Base-by-base conservation (phyloP, 352 stramenopile genomes). In the Thalassiosira sp. region DNA sequence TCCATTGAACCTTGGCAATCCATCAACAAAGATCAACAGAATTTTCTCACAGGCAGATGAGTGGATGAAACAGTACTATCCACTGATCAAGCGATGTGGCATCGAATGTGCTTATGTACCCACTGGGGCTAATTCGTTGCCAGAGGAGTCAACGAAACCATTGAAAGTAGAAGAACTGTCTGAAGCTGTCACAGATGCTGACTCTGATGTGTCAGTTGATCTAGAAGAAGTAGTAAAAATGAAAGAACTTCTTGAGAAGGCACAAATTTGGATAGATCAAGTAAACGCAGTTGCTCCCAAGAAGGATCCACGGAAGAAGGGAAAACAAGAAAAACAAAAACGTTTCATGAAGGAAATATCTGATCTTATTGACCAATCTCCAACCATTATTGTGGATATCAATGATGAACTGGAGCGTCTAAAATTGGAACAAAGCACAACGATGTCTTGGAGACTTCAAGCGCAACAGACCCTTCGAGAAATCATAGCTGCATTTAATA, bases 11-110 rank as follows among this genome's bases (percentile, higher is more conserved):
- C 64, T 90, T 45, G 86, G 86, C 24, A 80, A 84, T 48, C 62
- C 78, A 51, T 54, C 72, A 51, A 74, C 33, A 8, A 90, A 90
- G 64, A 85, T 92, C n/a, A 75, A 73, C 35, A 70, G 72, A 60
- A 88, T 92, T 56, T 76, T 85, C 43, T 73, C 53, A 24, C 76
- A 90, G 52, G 75, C 86, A 18, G 84, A 92, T 54, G 61, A 69
- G 37, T 92, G 86, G 86, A 85, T 87, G 33, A 54, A 79, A 8
- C 76, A 78, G 25, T 70, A 90, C 43, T 64, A 73, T 37, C n/a
- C 35, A n/a, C 46, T 91, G 8, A 16, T 89, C 16, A 63, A 72
- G 51, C 33, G 60, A 35, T 89, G 82, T 68, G 66, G 64, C 11
- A 73, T 84, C 28, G 67, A 83, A 66, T 76, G 67, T 51, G 43